Evolutionary conservation across 345 rosid species (phyloP).

Genomic region (Clarkia xantiana): DNA sequence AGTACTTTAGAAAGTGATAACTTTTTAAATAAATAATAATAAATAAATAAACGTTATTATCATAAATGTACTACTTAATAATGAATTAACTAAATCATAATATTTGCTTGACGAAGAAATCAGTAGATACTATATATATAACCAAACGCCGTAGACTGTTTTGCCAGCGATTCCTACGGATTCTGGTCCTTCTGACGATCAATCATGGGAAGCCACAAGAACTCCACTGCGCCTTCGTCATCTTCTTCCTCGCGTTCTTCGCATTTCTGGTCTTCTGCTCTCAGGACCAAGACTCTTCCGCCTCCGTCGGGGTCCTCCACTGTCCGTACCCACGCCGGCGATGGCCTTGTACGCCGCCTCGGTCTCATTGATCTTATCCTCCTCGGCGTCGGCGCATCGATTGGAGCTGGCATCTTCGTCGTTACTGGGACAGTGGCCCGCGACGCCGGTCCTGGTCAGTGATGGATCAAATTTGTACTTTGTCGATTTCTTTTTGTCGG

Average conservation of each 20-base stretch:
- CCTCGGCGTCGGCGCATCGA: conserved; percentile 82
- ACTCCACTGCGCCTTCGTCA: not conserved
- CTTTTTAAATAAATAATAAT: too few relatives aligned
- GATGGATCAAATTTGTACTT: not conserved
- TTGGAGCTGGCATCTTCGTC: conserved; percentile 93
- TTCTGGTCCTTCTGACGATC: not conserved
- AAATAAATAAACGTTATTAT: too few relatives aligned
- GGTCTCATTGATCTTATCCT: conserved; percentile 70
- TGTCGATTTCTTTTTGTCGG: not conserved
- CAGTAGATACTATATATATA: too few relatives aligned
- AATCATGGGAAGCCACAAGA: conserved; percentile 4
- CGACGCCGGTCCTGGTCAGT: conserved; percentile 85
- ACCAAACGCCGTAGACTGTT: too few relatives aligned
- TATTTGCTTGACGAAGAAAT: too few relatives aligned
- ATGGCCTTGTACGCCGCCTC: conserved; percentile 69
- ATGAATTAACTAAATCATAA: too few relatives aligned
- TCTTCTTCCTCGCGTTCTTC: conserved; percentile 36
- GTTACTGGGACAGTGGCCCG: conserved; percentile 94
- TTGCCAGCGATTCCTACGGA: too few relatives aligned
- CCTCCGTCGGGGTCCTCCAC: conserved; percentile 13
- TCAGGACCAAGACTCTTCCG: conserved; percentile 33
- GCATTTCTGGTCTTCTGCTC: conserved; percentile 59
- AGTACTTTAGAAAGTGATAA: too few relatives aligned
- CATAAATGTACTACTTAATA: too few relatives aligned
- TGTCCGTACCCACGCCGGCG: conserved; percentile 19